A percentile compares a stretch with the other conserved stretches of the same genome.
Evolutionary conservation across 768 basidiomycete species (phyloP).

Genomic region (Plicaturopsis crispa): DNA sequence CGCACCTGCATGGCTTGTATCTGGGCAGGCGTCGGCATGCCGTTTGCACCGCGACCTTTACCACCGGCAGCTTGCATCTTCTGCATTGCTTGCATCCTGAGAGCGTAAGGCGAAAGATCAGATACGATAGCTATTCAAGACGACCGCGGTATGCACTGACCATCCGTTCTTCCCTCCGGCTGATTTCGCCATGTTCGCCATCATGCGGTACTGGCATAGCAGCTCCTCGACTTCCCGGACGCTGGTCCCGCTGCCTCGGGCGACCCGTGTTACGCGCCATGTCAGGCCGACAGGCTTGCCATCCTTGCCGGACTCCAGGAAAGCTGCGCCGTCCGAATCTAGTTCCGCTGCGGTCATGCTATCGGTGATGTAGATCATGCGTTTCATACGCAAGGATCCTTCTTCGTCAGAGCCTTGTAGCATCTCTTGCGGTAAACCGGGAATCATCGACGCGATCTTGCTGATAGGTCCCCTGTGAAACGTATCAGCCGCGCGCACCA

Average conservation of each 20-base stretch:
- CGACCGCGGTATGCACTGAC: slow-evolving; percentile 29
- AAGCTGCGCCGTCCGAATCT: slow-evolving; percentile 89
- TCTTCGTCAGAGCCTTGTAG: slow-evolving; percentile 94
- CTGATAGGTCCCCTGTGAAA: slow-evolving; percentile 87
- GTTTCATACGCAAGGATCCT: slow-evolving; percentile 82
- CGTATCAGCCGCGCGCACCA: slow-evolving; percentile 4
- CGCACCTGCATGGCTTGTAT: slow-evolving; percentile 90
- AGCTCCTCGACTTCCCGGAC: slow-evolving; percentile 98
- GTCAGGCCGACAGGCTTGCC: slow-evolving; percentile 83
- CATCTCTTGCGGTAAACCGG: slow-evolving; percentile 87
- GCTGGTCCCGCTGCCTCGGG: slow-evolving; percentile 87
- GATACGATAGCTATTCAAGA: neutral
- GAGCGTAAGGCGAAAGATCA: slow-evolving; percentile 5
- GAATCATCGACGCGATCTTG: slow-evolving; percentile 99
- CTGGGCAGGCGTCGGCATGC: slow-evolving; percentile 88
- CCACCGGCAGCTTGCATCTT: slow-evolving; percentile 92
- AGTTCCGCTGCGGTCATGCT: slow-evolving; percentile 93
- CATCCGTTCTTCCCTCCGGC: slow-evolving; percentile 97
- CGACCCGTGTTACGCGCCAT: slow-evolving; percentile 85
- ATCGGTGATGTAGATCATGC: slow-evolving; percentile 98
- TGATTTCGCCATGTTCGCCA: slow-evolving; percentile 98
- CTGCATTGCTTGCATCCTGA: slow-evolving; percentile 78
- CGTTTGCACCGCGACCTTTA: slow-evolving; percentile 78
- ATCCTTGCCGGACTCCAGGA: slow-evolving; percentile 80
- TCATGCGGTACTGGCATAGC: slow-evolving; percentile 95